phyloP scores from a whole-genome alignment of 2,329 filamentous ascomycete genomes.

The Exophiala spinifera region DNA sequence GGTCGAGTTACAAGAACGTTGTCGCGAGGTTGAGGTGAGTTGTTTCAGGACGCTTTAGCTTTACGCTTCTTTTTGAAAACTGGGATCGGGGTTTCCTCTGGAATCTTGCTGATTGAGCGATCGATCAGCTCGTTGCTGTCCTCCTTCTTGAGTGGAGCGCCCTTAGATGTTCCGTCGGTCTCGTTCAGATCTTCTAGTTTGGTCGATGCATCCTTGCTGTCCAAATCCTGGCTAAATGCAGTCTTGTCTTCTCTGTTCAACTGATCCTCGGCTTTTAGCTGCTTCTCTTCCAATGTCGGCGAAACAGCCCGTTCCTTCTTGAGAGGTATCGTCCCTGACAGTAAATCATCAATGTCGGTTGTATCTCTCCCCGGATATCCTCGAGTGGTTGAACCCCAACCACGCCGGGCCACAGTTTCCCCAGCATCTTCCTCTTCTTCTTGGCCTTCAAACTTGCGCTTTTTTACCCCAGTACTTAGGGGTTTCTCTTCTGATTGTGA shows the following conservation, averaged over 20 bases:
- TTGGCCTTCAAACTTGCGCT: constrained; percentile 44
- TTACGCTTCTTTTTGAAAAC: constrained; percentile 52
- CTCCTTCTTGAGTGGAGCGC: constrained; percentile 32
- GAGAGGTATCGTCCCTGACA: constrained; percentile 40
- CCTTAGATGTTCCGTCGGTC: constrained; percentile 1
- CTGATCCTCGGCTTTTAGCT: constrained; percentile 3
- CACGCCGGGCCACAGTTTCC: constrained; percentile 37
- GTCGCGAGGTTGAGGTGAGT: background rate
- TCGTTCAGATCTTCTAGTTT: constrained; percentile 1
- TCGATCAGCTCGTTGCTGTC: constrained; percentile 4
- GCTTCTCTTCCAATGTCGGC: background rate
- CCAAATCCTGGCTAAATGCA: constrained; percentile 4
- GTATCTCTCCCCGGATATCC: constrained; percentile 40
- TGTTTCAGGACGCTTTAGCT: constrained; percentile 41
- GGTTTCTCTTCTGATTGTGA: constrained; percentile 38
- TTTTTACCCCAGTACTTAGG: constrained; percentile 43
- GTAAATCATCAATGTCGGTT: constrained; percentile 41
- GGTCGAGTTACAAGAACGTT: constrained; percentile 9
- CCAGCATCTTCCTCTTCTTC: constrained; percentile 41
- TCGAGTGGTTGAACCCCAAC: constrained; percentile 44
- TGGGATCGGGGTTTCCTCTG: constrained; percentile 31
- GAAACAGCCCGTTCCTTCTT: constrained; percentile 35
- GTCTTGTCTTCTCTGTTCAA: constrained; percentile 17
- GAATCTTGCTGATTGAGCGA: constrained; percentile 14
- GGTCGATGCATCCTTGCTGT: background rate